Conservation (phyloP, 108 stramenopile species). For the Discostella pseudostelligera region DNA sequence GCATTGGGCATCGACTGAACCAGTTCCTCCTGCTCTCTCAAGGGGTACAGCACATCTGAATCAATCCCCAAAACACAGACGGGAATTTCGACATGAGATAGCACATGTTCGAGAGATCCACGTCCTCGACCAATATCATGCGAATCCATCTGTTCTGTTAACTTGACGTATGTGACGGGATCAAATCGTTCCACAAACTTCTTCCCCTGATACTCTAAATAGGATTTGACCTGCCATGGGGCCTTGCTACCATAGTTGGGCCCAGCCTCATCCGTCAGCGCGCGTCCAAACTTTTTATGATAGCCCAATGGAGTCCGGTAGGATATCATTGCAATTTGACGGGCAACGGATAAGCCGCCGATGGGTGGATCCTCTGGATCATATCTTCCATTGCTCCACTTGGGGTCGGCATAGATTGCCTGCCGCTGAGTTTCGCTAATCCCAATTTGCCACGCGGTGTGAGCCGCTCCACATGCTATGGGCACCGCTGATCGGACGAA, state of each 20-base stretch:
- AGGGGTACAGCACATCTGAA: slow-evolving; percentile 86
- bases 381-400: slow-evolving; percentile 70
- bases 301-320: slow-evolving; percentile 88
- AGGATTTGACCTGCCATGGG: slow-evolving; percentile 82
- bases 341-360: slow-evolving; percentile 81
- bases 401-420: slow-evolving; percentile 91
- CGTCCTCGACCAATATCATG: slow-evolving; percentile 82
- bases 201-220: slow-evolving; percentile 89
- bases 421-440: slow-evolving; percentile 91
- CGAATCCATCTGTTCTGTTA: slow-evolving; percentile 94
- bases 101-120: slow-evolving; percentile 55
- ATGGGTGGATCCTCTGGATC: slow-evolving; percentile 63
- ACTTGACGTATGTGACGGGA: slow-evolving; percentile 88
- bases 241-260: slow-evolving; percentile 53
- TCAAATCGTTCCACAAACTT: slow-evolving; percentile 91
- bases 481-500: slow-evolving; percentile 78
- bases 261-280: slow-evolving; percentile 35
- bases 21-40: slow-evolving; percentile 86
- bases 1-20: slow-evolving; percentile 63
- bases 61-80: slow-evolving; percentile 88
- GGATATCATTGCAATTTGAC: slow-evolving; percentile 92
- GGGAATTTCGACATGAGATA: slow-evolving; percentile 69
- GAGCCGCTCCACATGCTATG: slow-evolving; percentile 89
- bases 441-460: slow-evolving; percentile 95
- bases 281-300: slow-evolving; percentile 78